Evolutionary conservation across 306 rosid species (phyloP).

Genomic region (Corylus heterophylla): DNA sequence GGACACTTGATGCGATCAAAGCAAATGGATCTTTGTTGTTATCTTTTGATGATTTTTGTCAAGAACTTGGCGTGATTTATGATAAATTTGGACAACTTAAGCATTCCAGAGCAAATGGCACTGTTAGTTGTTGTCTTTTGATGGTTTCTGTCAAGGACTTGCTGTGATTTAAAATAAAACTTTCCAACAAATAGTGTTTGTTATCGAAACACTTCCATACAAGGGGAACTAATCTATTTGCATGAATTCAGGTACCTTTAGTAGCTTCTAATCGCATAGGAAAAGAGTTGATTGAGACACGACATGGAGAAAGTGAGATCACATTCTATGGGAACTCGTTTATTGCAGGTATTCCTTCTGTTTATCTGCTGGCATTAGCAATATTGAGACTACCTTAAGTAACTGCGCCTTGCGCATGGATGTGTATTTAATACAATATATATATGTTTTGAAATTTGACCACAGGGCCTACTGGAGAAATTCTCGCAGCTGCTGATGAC

Average conservation of each 20-base stretch:
- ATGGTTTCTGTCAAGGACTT: background rate
- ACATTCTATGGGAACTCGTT: conserved; percentile 91
- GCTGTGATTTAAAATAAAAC: background rate
- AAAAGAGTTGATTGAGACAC: conserved; percentile 78
- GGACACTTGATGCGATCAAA: background rate
- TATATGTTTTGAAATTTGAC: background rate
- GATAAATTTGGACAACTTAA: background rate
- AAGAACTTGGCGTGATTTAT: background rate
- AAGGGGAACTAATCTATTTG: conserved; percentile 20
- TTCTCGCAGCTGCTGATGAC: conserved; percentile 73
- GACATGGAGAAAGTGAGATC: conserved; percentile 80
- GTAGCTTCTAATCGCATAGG: conserved; percentile 96
- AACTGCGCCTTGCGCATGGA: background rate
- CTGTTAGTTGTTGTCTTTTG: background rate
- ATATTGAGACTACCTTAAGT: background rate
- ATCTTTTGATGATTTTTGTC: background rate
- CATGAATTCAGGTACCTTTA: conserved; percentile 74
- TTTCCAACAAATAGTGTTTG: background rate
- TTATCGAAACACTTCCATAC: background rate
- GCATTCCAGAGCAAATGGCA: background rate
- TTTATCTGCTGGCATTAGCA: background rate
- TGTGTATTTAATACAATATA: background rate
- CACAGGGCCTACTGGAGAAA: conserved; percentile 92
- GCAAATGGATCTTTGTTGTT: background rate
- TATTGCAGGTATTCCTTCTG: conserved; percentile 66